phyloP scores from a whole-genome alignment of 176 grass and related monocot species.

The Zizania latifolia region DNA sequence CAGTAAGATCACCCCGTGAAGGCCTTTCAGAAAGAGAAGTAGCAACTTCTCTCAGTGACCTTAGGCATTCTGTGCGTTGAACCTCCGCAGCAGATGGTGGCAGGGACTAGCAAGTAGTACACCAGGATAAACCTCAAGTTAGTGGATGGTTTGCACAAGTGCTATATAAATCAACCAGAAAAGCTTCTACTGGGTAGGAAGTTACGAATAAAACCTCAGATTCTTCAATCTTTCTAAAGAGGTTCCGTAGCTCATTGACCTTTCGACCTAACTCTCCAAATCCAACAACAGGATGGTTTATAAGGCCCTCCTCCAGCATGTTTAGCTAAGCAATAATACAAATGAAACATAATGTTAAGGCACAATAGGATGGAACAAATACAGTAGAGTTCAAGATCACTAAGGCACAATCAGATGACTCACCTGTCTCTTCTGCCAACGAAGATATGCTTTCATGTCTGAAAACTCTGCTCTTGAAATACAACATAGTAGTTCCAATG shows the following conservation, averaged over 20 bases:
- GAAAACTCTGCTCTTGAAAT: conserved; percentile 95
- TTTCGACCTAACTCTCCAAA: conserved; percentile 91
- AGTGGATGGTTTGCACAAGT: not conserved
- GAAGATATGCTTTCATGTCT: conserved; percentile 95
- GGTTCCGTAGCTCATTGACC: conserved; percentile 77
- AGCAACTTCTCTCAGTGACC: conserved; percentile 72
- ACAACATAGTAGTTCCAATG: conserved; percentile 89
- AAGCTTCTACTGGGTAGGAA: conserved; percentile 13
- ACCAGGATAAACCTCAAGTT: conserved; percentile 15
- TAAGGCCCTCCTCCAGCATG: conserved; percentile 97
- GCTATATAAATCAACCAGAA: conserved; percentile 18
- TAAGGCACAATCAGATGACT: conserved; percentile 10
- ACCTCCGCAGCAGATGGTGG: conserved; percentile 74
- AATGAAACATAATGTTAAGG: conserved; percentile 18
- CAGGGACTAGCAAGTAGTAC: conserved; percentile 51
- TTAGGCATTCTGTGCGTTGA: conserved; percentile 76
- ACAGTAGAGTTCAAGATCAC: not conserved
- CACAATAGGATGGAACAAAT: not conserved
- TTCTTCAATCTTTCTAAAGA: conserved; percentile 95
- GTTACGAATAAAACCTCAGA: conserved; percentile 62
- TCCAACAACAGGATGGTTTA: conserved; percentile 86
- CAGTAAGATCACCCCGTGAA: conserved; percentile 81
- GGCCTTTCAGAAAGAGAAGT: conserved; percentile 84
- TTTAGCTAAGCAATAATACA: conserved; percentile 64
- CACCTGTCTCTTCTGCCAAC: conserved; percentile 99